phyloP scores from a whole-genome alignment of 2,329 filamentous ascomycete species.

The Coccinonectria pachysandricola region DNA sequence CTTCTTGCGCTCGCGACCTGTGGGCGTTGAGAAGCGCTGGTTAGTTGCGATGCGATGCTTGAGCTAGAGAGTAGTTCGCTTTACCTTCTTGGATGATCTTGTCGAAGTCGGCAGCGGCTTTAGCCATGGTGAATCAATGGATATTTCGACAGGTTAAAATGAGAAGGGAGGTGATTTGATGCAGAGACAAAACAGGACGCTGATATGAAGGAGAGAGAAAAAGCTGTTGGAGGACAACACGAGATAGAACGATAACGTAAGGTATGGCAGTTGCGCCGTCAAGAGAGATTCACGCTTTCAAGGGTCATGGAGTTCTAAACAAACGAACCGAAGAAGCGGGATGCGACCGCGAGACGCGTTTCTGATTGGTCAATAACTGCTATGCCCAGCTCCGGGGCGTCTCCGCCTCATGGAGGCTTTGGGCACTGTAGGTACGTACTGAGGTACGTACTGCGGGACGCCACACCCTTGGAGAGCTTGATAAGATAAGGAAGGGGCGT shows the following conservation, averaged over 20 bases:
- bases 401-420: no score
- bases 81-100: constrained; percentile 45
- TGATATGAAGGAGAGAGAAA: neutral
- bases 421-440: neutral
- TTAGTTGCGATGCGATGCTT: no score
- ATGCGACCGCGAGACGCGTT: constrained; percentile 18
- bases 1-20: constrained; percentile 59
- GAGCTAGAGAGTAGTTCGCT: no score
- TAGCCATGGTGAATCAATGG: constrained; percentile 34
- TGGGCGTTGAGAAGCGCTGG: neutral
- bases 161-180: no score
- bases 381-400: no score
- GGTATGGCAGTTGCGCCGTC: no score
- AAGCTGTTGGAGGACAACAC: no score
- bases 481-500: constrained; percentile 17
- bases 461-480: no score
- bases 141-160: no score
- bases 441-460: constrained; percentile 2
- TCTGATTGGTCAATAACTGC: constrained; percentile 14
- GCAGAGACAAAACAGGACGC: neutral
- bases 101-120: constrained; percentile 40
- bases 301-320: constrained; percentile 2
- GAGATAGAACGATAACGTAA: no score
- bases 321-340: constrained; percentile 10
- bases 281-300: no score